Conservation (phyloP, 495 filamentous ascomycete species). For the Penicillium paxilli region DNA sequence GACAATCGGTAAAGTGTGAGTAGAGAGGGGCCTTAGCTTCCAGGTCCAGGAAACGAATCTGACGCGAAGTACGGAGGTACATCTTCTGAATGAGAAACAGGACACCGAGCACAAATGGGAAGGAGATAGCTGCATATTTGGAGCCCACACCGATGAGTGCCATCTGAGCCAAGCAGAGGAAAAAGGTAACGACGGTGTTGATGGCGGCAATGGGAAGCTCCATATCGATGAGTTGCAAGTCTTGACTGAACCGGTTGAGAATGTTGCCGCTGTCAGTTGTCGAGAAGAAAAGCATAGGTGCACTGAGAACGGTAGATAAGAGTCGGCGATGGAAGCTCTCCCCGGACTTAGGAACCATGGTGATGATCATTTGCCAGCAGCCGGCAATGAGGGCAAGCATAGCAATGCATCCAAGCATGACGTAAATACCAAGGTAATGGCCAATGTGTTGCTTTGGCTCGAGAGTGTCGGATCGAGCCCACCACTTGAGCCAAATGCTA, state of each 20-base stretch:
- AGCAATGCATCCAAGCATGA: conserved; percentile 46
- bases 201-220: conserved; percentile 50
- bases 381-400: conserved; percentile 44
- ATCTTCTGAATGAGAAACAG: conserved; percentile 58
- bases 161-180: conserved; percentile 51
- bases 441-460: conserved; percentile 43
- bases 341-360: conserved; percentile 54
- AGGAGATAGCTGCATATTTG: conserved; percentile 49
- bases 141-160: conserved; percentile 51
- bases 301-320: conserved; percentile 49
- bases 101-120: conserved; percentile 47
- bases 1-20: conserved; percentile 57
- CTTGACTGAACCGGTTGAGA: conserved; percentile 60
- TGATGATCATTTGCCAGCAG: conserved; percentile 54
- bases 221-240: conserved; percentile 61
- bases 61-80: conserved; percentile 65
- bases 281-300: conserved; percentile 49
- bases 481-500: conserved; percentile 56
- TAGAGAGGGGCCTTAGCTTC: conserved; percentile 62
- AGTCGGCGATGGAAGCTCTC: conserved; percentile 50
- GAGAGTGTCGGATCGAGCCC: conserved; percentile 46
- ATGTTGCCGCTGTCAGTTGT: conserved; percentile 46
- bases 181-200: conserved; percentile 46
- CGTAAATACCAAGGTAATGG: conserved; percentile 58
- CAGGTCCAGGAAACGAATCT: conserved; percentile 62